Conservation (phyloP, 345 rosid species). For the Brassica nigra region DNA sequence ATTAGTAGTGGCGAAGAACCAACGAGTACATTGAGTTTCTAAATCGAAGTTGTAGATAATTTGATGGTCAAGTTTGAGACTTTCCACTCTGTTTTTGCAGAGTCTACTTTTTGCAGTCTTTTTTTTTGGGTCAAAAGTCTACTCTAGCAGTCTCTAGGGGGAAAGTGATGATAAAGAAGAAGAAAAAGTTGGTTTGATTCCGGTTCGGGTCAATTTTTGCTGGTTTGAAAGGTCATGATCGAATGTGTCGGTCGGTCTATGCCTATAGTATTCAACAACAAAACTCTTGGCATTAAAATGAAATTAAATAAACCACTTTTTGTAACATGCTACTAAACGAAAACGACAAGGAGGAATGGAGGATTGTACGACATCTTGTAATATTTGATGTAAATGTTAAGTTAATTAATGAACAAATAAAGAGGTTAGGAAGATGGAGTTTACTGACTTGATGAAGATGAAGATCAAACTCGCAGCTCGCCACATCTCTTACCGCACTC, state of each 20-base stretch:
- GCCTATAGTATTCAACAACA: constrained; percentile 15
- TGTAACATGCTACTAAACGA: neutral
- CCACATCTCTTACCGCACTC: constrained; percentile 94
- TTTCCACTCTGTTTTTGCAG: constrained; percentile 1
- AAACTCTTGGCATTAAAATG: constrained; percentile 23
- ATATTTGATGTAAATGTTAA: neutral
- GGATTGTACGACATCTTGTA: neutral
- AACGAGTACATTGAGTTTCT: neutral
- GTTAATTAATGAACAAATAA: no score
- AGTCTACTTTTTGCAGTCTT: no score
- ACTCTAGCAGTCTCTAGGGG: neutral
- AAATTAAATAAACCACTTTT: constrained; percentile 14
- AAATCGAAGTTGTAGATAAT: constrained; percentile 2
- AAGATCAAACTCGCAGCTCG: constrained; percentile 99
- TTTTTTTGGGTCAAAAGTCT: no score
- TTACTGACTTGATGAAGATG: constrained; percentile 84
- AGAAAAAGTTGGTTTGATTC: neutral
- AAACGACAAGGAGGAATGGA: neutral
- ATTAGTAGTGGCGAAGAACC: neutral
- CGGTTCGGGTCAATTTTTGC: constrained; percentile 14
- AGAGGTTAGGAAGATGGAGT: constrained; percentile 8
- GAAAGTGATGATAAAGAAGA: neutral
- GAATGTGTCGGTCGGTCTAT: constrained; percentile 35
- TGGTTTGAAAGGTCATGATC: constrained; percentile 4
- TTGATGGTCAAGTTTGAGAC: constrained; percentile 9